These are phyloP conservation scores for Arabidopsis thaliana DNA, from an alignment of 345 rosid species.

Conservation along the genomic window DNA sequence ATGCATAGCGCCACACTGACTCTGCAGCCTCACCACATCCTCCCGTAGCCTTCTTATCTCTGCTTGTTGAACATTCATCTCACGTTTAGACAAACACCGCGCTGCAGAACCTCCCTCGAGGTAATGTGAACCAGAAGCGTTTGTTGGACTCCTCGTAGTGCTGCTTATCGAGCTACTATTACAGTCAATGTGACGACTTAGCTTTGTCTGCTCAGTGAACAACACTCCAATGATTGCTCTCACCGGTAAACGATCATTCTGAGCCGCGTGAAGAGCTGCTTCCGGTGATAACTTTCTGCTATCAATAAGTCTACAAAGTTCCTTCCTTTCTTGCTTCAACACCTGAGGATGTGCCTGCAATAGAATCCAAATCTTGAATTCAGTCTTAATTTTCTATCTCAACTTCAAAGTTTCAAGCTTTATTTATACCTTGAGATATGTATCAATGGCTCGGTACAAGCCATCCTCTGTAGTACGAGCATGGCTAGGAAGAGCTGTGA, in stretches of 20 bases:
- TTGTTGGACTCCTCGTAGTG: constrained; percentile 61
- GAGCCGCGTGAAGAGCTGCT: constrained; percentile 85
- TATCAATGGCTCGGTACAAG: constrained; percentile 85
- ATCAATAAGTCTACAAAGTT: constrained; percentile 73
- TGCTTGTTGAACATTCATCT: constrained; percentile 56
- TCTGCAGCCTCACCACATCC: constrained; percentile 71
- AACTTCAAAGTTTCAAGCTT: not conserved
- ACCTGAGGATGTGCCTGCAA: constrained; percentile 73
- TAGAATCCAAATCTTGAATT: constrained; percentile 4
- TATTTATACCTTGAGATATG: constrained; percentile 71
- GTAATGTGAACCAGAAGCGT: constrained; percentile 43
- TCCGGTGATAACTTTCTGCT: constrained; percentile 76
- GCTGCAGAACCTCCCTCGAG: constrained; percentile 46
- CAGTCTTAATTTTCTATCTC: not conserved
- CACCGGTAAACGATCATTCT: constrained; percentile 85
- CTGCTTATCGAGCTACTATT: constrained; percentile 66
- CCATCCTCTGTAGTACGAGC: constrained; percentile 80
- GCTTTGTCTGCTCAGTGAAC: constrained; percentile 78
- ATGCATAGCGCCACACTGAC: constrained; percentile 67
- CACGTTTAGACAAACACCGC: constrained; percentile 77
- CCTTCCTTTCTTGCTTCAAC: constrained; percentile 81
- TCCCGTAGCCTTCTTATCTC: constrained; percentile 75
- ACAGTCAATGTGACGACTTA: constrained; percentile 65
- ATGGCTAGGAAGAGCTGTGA: constrained; percentile 66
- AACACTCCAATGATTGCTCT: constrained; percentile 80